These are phyloP conservation scores for Curvularia verruculosa DNA, from an alignment of 2,329 filamentous ascomycete species.

Conservation along the genomic window DNA sequence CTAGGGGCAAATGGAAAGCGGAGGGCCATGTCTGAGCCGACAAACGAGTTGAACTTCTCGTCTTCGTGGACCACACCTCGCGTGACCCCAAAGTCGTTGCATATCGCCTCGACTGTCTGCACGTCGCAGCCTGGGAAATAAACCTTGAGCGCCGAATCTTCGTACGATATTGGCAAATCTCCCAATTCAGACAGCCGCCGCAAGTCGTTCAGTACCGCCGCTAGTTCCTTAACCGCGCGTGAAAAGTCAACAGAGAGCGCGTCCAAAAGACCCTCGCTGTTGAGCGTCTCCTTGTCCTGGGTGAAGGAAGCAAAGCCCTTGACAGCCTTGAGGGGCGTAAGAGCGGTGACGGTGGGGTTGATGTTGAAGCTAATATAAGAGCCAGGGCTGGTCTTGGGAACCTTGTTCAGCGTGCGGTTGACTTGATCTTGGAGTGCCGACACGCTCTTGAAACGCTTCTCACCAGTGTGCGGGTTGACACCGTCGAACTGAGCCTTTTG, in stretches of 20 bases:
- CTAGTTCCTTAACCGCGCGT: slow-evolving; percentile 81
- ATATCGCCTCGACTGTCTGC: slow-evolving; percentile 79
- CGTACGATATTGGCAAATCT: slow-evolving; percentile 79
- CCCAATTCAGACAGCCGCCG: slow-evolving; percentile 77
- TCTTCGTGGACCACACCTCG: slow-evolving; percentile 83
- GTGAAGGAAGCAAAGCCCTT: slow-evolving; percentile 56
- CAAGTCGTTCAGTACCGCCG: slow-evolving; percentile 79
- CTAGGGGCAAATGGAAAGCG: slow-evolving; percentile 85
- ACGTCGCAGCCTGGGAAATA: slow-evolving; percentile 91
- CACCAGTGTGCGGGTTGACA: slow-evolving; percentile 67
- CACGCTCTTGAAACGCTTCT: slow-evolving; percentile 80
- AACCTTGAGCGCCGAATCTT: slow-evolving; percentile 73
- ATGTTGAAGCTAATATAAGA: slow-evolving; percentile 88
- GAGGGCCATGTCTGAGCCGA: slow-evolving; percentile 75
- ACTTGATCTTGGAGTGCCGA: slow-evolving; percentile 75
- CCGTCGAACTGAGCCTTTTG: slow-evolving; percentile 89
- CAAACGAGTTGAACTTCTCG: slow-evolving; percentile 70
- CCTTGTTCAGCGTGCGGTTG: slow-evolving; percentile 67
- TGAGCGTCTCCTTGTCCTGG: slow-evolving; percentile 64
- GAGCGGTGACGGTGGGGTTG: slow-evolving; percentile 86
- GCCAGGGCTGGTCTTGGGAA: slow-evolving; percentile 67
- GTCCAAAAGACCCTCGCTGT: slow-evolving; percentile 83
- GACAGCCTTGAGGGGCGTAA: slow-evolving; percentile 72
- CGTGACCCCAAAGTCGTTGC: slow-evolving; percentile 83
- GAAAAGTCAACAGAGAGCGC: slow-evolving; percentile 87